These are phyloP conservation scores for Protea cynaroides DNA, from an alignment of 164 flowering plant genomes.

Conservation along the genomic window DNA sequence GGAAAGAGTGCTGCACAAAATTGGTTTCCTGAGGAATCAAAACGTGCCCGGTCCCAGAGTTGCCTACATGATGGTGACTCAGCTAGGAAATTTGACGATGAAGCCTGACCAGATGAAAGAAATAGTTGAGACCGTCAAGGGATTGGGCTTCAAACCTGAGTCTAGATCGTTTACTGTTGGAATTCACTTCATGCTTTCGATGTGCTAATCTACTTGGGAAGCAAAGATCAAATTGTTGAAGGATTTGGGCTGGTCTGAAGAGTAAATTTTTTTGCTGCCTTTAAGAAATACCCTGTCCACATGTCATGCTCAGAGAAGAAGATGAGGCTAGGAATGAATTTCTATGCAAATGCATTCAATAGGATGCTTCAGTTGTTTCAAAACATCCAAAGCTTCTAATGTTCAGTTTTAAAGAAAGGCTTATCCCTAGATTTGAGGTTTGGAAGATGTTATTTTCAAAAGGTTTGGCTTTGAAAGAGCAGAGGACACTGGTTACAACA, in stretches of 20 bases:
- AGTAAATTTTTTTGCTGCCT: conserved; percentile 5
- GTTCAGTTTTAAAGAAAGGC: not conserved
- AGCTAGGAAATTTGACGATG: conserved; percentile 3
- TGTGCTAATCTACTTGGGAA: conserved; percentile 10
- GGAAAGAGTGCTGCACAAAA: not conserved
- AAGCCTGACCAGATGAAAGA: not conserved
- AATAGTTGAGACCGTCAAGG: not conserved
- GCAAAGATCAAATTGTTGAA: conserved; percentile 9
- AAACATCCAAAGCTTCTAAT: not conserved
- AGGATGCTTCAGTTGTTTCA: not conserved
- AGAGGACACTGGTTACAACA: not conserved
- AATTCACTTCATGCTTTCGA: conserved; percentile 2
- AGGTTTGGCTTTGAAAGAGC: not conserved
- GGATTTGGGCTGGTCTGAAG: conserved; percentile 12
- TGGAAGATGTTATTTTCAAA: not conserved
- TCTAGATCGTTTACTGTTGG: conserved; percentile 5
- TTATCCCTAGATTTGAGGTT: conserved; percentile 1
- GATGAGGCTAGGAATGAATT: conserved; percentile 6
- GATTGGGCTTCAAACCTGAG: conserved; percentile 6
- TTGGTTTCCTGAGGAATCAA: conserved; percentile 5
- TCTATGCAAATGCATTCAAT: not conserved
- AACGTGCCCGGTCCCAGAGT: not conserved
- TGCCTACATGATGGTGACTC: not conserved
- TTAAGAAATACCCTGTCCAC: conserved; percentile 1
- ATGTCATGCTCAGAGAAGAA: conserved; percentile 4